Base-by-base conservation (phyloP, 2,329 filamentous ascomycete genomes). In the Coniella vitis region DNA sequence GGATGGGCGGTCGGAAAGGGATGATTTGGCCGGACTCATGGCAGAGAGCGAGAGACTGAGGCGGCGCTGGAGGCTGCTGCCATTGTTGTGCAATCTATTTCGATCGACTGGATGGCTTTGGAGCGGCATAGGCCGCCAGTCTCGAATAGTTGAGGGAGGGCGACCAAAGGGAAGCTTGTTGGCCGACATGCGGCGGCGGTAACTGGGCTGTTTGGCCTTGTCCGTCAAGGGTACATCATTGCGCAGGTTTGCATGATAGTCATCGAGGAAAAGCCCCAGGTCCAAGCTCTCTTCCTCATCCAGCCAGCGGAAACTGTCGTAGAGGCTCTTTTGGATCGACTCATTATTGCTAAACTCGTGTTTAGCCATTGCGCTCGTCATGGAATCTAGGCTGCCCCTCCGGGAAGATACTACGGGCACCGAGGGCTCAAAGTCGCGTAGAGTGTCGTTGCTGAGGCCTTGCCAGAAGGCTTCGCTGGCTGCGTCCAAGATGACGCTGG, bases 211-310 rank as follows among this genome's bases (percentile, higher is more conserved):
- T 46, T 72, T 65, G 52, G 66, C 67, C 53, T 74, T 74, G 54
- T 62, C 66, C 43, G 69, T 63, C 55, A 63, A 57, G 5, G 75
- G 68, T 5, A 73, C 61, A 19, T 75, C 67, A 29, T 76, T 73
- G 34, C 79, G 72, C 31, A 82, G 67, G 57, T 83, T 83, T 39
- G 76, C 70, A 59, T 86, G 83, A 59, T 87, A 86, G 60, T 87
- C 82, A 60, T 88, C 83, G 29, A 89, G 66, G 34, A 74, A 75
- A 34, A 90, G 72, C 38, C 77, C 72, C 20, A 84, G 64, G 57
- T 90, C 84, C 29, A 90, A 69, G 45, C 86, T 78, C 16, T 83
- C 77, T 46, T 87, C 81, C 49, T 87, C 83, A 25, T 90, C 84
- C 21, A 89, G 69, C 84, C 85, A 88, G 42, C 81, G 75, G 56